Conservation (phyloP, 2,329 filamentous ascomycete species). For the Drechslerella stenobrocha region DNA sequence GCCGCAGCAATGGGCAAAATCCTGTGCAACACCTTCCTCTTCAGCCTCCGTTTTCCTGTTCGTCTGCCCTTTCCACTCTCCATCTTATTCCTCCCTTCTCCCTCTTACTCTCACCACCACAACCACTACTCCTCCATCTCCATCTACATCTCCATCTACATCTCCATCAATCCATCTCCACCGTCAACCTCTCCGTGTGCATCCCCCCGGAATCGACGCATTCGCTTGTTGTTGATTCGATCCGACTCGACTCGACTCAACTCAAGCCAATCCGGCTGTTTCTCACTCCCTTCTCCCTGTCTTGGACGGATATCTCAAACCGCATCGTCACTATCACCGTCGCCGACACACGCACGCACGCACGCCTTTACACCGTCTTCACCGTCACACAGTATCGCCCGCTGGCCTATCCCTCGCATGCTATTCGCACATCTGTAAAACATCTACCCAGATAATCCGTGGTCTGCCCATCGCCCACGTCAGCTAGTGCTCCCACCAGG, state of each 20-base stretch:
- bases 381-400: no score
- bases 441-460: no score
- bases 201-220: constrained; percentile 21
- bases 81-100: constrained; percentile 6
- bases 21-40: background rate
- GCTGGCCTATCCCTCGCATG: no score
- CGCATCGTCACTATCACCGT: background rate
- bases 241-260: constrained; percentile 3
- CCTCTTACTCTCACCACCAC: background rate
- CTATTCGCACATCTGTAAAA: no score
- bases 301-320: no score
- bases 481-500: no score
- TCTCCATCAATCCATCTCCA: constrained; percentile 29
- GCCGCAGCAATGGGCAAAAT: background rate
- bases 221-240: constrained; percentile 42
- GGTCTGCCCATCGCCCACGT: no score
- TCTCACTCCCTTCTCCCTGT: background rate
- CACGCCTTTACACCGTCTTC: background rate
- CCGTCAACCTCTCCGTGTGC: background rate
- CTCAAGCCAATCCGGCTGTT: background rate
- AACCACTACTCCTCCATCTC: background rate
- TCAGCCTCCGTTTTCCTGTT: background rate
- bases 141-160: constrained; percentile 22
- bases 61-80: constrained; percentile 2
- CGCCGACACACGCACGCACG: no score